phyloP scores from a whole-genome alignment of 768 basidiomycete genomes.

The Russula olivacea region DNA sequence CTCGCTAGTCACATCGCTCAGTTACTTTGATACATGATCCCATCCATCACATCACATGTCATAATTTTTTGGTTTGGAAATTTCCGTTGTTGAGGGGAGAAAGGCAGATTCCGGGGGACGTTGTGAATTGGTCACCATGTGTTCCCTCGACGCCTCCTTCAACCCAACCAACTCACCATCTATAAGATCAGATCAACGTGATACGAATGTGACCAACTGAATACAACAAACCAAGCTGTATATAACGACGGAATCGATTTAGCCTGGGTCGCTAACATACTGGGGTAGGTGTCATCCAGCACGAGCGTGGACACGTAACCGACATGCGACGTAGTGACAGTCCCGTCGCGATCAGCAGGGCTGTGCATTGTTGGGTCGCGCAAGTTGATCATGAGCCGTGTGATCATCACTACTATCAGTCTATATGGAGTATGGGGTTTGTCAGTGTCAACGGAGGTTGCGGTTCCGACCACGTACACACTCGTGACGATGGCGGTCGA shows the following conservation, averaged over 20 bases:
- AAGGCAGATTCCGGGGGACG: neutral
- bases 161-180: neutral
- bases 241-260: neutral
- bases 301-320: constrained; percentile 10
- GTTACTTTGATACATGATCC: neutral
- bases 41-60: neutral
- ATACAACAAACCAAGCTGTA: neutral
- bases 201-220: neutral
- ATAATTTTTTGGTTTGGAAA: too few species aligned
- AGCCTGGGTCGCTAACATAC: neutral
- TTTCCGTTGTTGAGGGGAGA: neutral
- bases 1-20: neutral
- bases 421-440: neutral
- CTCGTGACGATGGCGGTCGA: constrained; percentile 12
- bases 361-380: constrained; percentile 10
- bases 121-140: neutral
- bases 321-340: neutral
- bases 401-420: constrained; percentile 17
- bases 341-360: neutral
- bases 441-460: neutral
- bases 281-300: neutral
- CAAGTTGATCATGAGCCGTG: constrained; percentile 22
- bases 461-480: constrained; percentile 3
- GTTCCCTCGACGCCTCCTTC: neutral
- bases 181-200: neutral